A percentile compares a stretch with the other conserved stretches of the same genome.
Conservation (phyloP, 2,329 filamentous ascomycete genomes). For the Kalmusia sp. region DNA sequence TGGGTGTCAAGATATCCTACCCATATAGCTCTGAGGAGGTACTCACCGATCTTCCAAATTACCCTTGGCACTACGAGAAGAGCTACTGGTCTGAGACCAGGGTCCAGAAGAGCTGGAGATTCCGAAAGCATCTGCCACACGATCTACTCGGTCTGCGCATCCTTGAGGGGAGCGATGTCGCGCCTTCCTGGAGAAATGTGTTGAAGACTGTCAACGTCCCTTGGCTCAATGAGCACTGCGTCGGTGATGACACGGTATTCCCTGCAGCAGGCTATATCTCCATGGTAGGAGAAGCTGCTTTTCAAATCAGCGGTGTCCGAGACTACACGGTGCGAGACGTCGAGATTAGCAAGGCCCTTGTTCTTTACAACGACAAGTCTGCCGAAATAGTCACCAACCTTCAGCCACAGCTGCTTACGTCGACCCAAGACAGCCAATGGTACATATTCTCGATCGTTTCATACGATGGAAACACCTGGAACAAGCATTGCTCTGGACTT, state of each 20-base stretch:
- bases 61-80: constrained; percentile 6
- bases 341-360: constrained; percentile 9
- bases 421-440: constrained; percentile 19
- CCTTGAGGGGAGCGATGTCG: not conserved
- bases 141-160: not conserved
- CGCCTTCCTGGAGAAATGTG: not conserved
- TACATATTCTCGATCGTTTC: constrained; percentile 25
- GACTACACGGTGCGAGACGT: constrained; percentile 7
- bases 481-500: constrained; percentile 25
- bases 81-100: constrained; percentile 7
- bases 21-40: not conserved
- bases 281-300: constrained; percentile 34
- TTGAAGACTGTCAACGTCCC: no score
- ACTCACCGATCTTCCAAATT: constrained; percentile 9
- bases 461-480: constrained; percentile 21
- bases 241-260: constrained; percentile 18
- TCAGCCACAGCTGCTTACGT: not conserved
- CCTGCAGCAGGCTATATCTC: constrained; percentile 33
- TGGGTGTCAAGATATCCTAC: not conserved
- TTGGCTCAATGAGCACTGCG: no score
- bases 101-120: not conserved
- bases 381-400: constrained; percentile 18
- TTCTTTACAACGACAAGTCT: constrained; percentile 2
- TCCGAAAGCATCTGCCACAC: not conserved
- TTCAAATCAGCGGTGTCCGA: not conserved